phyloP scores from a whole-genome alignment of 768 basidiomycete genomes.

The Inosperma sp. region DNA sequence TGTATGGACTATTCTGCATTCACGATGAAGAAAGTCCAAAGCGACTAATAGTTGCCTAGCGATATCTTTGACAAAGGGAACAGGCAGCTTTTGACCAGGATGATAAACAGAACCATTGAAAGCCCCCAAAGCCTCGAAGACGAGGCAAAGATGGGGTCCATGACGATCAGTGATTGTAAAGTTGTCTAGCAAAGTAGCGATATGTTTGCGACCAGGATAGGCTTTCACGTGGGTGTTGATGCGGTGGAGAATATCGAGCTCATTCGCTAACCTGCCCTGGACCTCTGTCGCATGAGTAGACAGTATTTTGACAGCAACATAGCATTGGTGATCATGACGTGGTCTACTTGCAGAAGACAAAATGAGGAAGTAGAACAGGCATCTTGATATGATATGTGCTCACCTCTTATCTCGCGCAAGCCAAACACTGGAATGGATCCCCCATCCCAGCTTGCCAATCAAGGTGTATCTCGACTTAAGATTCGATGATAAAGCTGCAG shows the following conservation, averaged over 20 bases:
- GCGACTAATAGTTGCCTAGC: constrained; percentile 42
- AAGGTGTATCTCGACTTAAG: constrained; percentile 38
- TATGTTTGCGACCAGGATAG: constrained; percentile 37
- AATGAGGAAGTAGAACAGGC: background rate
- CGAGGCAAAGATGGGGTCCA: constrained; percentile 80
- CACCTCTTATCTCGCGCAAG: constrained; percentile 36
- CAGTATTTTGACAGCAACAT: constrained; percentile 30
- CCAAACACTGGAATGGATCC: constrained; percentile 45
- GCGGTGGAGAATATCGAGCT: constrained; percentile 14
- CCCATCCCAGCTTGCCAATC: constrained; percentile 53
- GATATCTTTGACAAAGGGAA: constrained; percentile 11
- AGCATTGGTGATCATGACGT: constrained; percentile 39
- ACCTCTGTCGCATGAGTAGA: constrained; percentile 35
- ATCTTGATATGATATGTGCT: background rate
- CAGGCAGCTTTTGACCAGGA: constrained; percentile 8
- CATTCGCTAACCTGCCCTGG: constrained; percentile 12
- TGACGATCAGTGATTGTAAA: constrained; percentile 72
- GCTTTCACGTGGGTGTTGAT: constrained; percentile 4
- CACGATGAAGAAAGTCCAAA: constrained; percentile 47
- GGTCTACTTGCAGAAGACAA: constrained; percentile 16
- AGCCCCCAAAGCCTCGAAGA: constrained; percentile 71
- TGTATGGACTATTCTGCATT: constrained; percentile 21
- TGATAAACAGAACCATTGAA: constrained; percentile 1
- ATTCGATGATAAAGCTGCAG: constrained; percentile 5
- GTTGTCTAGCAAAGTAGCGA: constrained; percentile 72